Evolutionary conservation across 2,329 filamentous ascomycete genomes (phyloP).

Genomic region (Coccinonectria pachysandricola): DNA sequence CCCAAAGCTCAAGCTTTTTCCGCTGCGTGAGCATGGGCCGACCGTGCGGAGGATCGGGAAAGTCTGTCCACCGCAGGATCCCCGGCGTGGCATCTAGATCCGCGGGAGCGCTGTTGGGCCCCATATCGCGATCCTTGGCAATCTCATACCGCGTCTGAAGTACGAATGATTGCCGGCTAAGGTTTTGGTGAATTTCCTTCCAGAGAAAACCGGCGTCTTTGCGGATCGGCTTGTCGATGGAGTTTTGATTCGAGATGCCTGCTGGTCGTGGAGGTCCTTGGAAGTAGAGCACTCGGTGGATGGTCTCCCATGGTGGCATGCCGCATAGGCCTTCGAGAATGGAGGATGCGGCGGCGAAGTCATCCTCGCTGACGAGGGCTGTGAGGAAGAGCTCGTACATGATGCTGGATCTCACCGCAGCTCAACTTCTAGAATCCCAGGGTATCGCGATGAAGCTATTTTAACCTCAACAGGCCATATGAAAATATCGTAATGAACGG

Average conservation of each 20-base stretch:
- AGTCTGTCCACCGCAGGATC: conserved; percentile 47
- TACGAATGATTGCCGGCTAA: conserved; percentile 46
- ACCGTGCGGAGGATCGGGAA: conserved; percentile 45
- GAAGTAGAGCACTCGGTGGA: conserved; percentile 44
- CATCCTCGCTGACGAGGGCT: conserved; percentile 38
- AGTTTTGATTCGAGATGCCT: conserved; percentile 33
- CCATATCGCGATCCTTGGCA: conserved; percentile 36
- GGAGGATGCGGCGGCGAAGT: conserved; percentile 38
- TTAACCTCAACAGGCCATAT: too few species aligned
- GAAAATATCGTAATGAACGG: too few species aligned
- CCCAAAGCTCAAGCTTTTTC: conserved; percentile 46
- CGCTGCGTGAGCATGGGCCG: conserved; percentile 39
- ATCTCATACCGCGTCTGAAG: conserved; percentile 47
- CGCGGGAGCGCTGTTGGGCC: conserved; percentile 19
- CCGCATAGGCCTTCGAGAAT: conserved; percentile 48
- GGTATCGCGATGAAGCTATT: too few species aligned
- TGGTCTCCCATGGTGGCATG: conserved; percentile 40
- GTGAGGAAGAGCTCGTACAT: conserved; percentile 55
- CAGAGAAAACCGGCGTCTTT: conserved; percentile 32
- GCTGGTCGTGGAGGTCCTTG: conserved; percentile 35
- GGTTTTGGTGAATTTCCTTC: conserved; percentile 44
- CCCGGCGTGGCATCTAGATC: conserved; percentile 35
- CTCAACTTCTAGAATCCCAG: too few species aligned
- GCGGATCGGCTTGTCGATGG: conserved; percentile 28
- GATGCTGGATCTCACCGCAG: conserved; percentile 1